Base-by-base conservation (phyloP, 495 filamentous ascomycete genomes). In the Hamigera avellanea region DNA sequence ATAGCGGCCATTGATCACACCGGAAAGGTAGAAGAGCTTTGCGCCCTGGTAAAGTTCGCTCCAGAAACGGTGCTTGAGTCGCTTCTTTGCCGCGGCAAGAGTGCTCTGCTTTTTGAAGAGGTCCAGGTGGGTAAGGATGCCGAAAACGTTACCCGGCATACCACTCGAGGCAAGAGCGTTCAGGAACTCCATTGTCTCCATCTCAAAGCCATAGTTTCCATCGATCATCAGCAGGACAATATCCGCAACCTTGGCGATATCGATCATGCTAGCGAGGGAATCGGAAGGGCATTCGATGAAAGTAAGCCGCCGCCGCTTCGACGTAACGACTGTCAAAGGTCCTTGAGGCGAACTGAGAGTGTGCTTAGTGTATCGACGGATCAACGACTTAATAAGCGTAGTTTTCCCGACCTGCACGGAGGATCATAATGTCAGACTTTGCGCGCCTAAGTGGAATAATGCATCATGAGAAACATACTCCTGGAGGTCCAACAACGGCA, bases 161-260 rank as follows among this genome's bases (percentile, higher is more conserved):
- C 91, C 91, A 35, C 81, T 89, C 8, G 85, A 72, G 6, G 83
- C 76, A 36, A 96, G 63, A 29, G 93, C 78, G 48, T 95, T 95
- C 50, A 98, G 59, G 46, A 98, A 98, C 57, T 98, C 91, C 93
- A 98, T 96, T 1, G 91, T 98, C 65, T 98, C 91, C 91, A 98
- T 98, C 63, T 98, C 91, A 49, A 96, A 98, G 2, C 91, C 91
- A 53, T 79, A 98, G 61, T 95, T 95, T 25, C 88, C 93, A 53
- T 98, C 91, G 41, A 98, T 96, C 84, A 98, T 86, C 19, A 98
- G 65, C 17, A 98, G 64, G 2, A 98, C 86, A 44, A 96, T 95
- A 53, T 98, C 91, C 15, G 88, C 89, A 19, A 98, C 81, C 57
- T 98, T 98, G 23, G 89, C 80, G 16, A 95, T 70, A 61, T 98